A percentile compares a stretch with the other conserved stretches of the same genome.
Evolutionary conservation across 148 eudicot species (phyloP).

Genomic region (Gaultheria prostrata): DNA sequence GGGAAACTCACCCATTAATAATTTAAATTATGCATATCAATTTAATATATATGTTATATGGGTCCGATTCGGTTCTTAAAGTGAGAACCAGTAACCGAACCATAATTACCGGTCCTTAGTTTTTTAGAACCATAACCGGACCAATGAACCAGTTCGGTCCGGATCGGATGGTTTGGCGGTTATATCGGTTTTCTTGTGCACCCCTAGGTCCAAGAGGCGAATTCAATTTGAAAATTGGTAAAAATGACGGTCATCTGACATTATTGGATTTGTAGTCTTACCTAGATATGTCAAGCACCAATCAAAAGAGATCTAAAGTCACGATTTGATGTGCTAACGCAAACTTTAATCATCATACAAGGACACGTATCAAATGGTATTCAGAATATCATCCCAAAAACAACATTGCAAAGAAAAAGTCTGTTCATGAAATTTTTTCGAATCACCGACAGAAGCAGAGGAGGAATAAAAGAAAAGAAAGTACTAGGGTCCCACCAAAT

Average conservation of each 20-base stretch:
- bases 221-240: neutral
- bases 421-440: neutral
- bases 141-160: too few relatives aligned
- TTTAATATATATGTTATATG: too few relatives aligned
- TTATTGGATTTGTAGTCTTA: neutral
- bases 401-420: neutral
- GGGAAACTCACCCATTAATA: too few relatives aligned
- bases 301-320: neutral
- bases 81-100: too few relatives aligned
- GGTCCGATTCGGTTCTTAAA: too few relatives aligned
- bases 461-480: neutral
- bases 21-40: too few relatives aligned
- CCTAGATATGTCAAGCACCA: neutral
- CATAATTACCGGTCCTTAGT: too few relatives aligned
- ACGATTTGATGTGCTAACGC: neutral
- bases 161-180: too few relatives aligned
- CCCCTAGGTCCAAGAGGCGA: neutral
- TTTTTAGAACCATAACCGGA: too few relatives aligned
- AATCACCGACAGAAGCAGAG: neutral
- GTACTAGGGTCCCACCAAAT: neutral
- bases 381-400: constrained; percentile 9
- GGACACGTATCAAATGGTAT: neutral
- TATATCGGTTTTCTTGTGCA: too few relatives aligned
- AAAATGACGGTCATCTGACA: neutral
- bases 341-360: neutral